A percentile compares a stretch with the other conserved stretches of the same genome.
These are phyloP conservation scores for Thalassiosira livingstoniorum DNA, from an alignment of 352 stramenopile genomes.

Conservation along the genomic window DNA sequence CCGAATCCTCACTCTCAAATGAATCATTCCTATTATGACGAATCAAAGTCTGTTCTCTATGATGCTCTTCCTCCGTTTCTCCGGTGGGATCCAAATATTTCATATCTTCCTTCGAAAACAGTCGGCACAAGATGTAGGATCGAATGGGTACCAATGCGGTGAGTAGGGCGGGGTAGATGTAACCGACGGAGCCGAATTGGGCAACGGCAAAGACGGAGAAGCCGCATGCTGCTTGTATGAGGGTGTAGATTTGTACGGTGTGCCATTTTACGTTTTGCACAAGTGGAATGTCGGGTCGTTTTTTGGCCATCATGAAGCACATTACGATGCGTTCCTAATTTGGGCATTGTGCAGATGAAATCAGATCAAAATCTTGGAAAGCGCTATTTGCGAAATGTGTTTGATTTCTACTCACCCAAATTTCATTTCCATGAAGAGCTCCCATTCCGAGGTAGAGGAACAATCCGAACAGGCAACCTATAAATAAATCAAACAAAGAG, in stretches of 20 bases:
- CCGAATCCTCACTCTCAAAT: background rate
- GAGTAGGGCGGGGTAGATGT: conserved; percentile 64
- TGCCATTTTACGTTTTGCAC: conserved; percentile 49
- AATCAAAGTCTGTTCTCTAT: conserved; percentile 28
- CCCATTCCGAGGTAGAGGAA: conserved; percentile 67
- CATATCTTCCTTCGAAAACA: conserved; percentile 54
- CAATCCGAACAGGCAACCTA: conserved; percentile 68
- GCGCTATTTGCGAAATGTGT: too few species aligned
- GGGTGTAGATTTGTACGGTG: conserved; percentile 1
- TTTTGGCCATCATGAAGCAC: conserved; percentile 47
- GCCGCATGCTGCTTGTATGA: conserved; percentile 49
- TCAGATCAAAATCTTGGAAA: too few species aligned
- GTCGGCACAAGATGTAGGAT: conserved; percentile 37
- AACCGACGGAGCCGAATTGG: conserved; percentile 53
- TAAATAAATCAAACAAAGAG: too few species aligned
- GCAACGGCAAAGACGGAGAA: conserved; percentile 53
- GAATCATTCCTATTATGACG: conserved; percentile 5
- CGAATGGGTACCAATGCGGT: conserved; percentile 58
- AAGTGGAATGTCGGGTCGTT: conserved; percentile 52
- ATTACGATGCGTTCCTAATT: conserved; percentile 58
- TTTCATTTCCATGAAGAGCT: conserved; percentile 63
- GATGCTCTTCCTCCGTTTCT: conserved; percentile 37
- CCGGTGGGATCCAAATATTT: conserved; percentile 57
- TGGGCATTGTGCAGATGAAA: too few species aligned
- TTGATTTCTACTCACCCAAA: too few species aligned